These are phyloP conservation scores for Pythium insidiosum DNA, from an alignment of 352 stramenopile genomes.

Conservation along the genomic window DNA sequence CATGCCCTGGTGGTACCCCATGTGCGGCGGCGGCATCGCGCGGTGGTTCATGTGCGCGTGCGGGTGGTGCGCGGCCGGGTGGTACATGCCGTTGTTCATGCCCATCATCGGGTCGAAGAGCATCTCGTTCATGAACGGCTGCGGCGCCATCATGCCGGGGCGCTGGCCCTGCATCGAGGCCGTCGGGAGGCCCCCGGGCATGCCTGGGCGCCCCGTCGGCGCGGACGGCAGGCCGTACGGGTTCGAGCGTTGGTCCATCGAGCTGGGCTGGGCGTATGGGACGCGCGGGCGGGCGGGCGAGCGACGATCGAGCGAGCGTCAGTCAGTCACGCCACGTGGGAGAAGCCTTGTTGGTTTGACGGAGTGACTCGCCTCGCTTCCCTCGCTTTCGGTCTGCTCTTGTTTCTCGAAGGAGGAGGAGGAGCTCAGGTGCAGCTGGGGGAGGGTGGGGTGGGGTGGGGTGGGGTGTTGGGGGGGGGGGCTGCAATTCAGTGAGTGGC, in stretches of 20 bases:
- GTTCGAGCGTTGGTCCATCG: slow-evolving; percentile 61
- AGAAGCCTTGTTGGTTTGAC: too few relatives aligned
- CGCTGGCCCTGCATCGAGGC: slow-evolving; percentile 31
- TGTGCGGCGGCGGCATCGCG: slow-evolving; percentile 15
- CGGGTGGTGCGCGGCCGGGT: slow-evolving; percentile 8
- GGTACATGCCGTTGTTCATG: slow-evolving; percentile 50
- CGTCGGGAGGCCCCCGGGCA: slow-evolving; percentile 23
- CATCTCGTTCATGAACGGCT: slow-evolving; percentile 74
- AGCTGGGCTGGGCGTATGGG: not conserved
- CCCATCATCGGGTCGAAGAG: slow-evolving; percentile 64
- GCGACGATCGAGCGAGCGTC: too few relatives aligned
- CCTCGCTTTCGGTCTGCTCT: too few relatives aligned
- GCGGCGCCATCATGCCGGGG: slow-evolving; percentile 28
- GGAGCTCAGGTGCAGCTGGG: too few relatives aligned
- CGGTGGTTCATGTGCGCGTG: slow-evolving; percentile 15
- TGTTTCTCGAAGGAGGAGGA: too few relatives aligned
- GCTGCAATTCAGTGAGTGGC: too few relatives aligned
- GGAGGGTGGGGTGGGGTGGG: too few relatives aligned
- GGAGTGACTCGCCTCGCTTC: too few relatives aligned
- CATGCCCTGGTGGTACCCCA: slow-evolving; percentile 33
- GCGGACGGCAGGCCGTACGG: slow-evolving; percentile 45
- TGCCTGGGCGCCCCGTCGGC: slow-evolving; percentile 11
- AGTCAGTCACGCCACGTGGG: too few relatives aligned
- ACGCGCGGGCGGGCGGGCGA: not conserved
- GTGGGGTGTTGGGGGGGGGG: too few relatives aligned